Conservation (phyloP, 345 rosid genomes). For the Sisymbrium altissimum region DNA sequence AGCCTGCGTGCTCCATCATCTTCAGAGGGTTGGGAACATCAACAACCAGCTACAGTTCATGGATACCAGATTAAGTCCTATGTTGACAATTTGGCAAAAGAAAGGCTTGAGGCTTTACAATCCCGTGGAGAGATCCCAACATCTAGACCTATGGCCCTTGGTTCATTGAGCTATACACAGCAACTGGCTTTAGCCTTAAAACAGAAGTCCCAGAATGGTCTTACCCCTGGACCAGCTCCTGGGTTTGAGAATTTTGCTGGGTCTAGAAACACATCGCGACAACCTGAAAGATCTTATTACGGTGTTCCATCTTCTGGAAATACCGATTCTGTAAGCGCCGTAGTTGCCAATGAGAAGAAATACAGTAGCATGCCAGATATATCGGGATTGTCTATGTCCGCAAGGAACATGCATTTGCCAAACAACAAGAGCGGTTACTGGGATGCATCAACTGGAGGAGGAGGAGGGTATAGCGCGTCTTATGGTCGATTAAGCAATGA, state of each 20-base stretch:
- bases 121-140: constrained; percentile 54
- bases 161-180: constrained; percentile 52
- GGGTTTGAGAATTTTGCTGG: constrained; percentile 54
- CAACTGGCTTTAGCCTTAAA: constrained; percentile 50
- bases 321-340: constrained; percentile 34
- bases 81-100: constrained; percentile 51
- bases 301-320: constrained; percentile 44
- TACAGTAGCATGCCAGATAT: constrained; percentile 90
- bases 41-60: constrained; percentile 78
- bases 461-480: constrained; percentile 43
- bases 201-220: constrained; percentile 63
- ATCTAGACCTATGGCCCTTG: constrained; percentile 46
- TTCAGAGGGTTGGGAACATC: constrained; percentile 52
- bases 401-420: constrained; percentile 43
- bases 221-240: constrained; percentile 52
- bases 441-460: constrained; percentile 53
- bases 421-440: constrained; percentile 49
- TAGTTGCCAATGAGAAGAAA: constrained; percentile 60
- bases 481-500: constrained; percentile 49
- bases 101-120: constrained; percentile 45
- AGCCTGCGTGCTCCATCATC: constrained; percentile 67
- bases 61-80: constrained; percentile 68
- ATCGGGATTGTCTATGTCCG: constrained; percentile 63
- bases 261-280: constrained; percentile 54
- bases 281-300: constrained; percentile 51